Base-by-base conservation (phyloP, 495 filamentous ascomycete species). In the Bacidia rubella region DNA sequence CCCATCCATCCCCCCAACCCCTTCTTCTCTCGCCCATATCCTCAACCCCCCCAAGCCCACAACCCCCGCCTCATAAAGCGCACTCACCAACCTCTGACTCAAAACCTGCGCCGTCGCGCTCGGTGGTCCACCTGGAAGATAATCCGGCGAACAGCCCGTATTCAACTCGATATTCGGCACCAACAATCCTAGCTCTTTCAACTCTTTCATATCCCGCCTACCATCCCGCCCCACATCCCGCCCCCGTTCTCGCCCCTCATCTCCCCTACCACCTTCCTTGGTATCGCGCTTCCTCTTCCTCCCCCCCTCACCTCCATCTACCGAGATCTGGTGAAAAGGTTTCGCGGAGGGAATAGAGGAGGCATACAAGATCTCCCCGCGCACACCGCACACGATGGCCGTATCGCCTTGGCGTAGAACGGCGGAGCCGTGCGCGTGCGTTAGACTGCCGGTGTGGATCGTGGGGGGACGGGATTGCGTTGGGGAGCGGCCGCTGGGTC, bases 161-260 rank as follows among this genome's bases (percentile, higher is more conserved):
- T 80, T 72, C 23, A 98, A 68, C 57, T 95, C 92, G 23, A 97
- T 72, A 61, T 98, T 97, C 2, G 92, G 93, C 11, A 98, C 92
- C 9, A 97, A 70, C 26, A 98, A 69, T 52, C 82, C 79, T 58
- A 86, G 62, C 32, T 73, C 69, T 62, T 75, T 66, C 27, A 83
- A 78, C 73, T 80, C 73, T 19, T 70, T 65, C 2, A 71, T 59
- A 39, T 71, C 68, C 17, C 3, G 15, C 42, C 15, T 39, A 40
- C 11, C 26, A 19, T 11, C 21, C 7, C 11, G 21, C 2, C 29
- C 29, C 24, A 73, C 62, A 22, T 66, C 61, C 51, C 68, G 42
- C 25, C 62, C 38, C 42, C 60, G 49, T 53, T 61, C 29, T 53
- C 59, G 39, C 59, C 56, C 17, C 50, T 61, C 52, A 47, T 49